These are phyloP conservation scores for Starmerella stigmatis DNA, from an alignment of 805 yeast genomes.

Conservation along the genomic window DNA sequence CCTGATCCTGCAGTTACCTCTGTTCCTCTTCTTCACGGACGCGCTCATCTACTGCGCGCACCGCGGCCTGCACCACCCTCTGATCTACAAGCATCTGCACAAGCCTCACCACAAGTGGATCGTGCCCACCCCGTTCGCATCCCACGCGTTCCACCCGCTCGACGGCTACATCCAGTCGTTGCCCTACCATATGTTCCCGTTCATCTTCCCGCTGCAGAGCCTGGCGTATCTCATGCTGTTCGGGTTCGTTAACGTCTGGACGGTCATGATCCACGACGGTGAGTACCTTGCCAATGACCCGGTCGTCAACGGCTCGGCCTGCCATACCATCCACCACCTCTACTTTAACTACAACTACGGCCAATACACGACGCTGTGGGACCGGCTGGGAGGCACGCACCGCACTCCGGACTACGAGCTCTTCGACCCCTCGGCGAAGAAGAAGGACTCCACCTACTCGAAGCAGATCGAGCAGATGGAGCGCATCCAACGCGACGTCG, in stretches of 20 bases:
- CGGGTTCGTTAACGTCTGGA: slow-evolving; percentile 93
- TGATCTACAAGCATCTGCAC: slow-evolving; percentile 74
- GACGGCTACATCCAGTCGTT: slow-evolving; percentile 90
- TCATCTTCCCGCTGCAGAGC: slow-evolving; percentile 86
- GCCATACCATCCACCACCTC: slow-evolving; percentile 93
- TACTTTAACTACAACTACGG: slow-evolving; percentile 98
- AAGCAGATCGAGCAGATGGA: slow-evolving; percentile 68
- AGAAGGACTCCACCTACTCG: slow-evolving; percentile 53
- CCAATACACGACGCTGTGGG: slow-evolving; percentile 97
- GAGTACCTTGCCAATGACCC: slow-evolving; percentile 90
- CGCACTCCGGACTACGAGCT: slow-evolving; percentile 83
- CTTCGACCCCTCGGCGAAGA: slow-evolving; percentile 53
- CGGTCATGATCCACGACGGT: slow-evolving; percentile 98
- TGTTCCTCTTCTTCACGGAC: slow-evolving; percentile 86
- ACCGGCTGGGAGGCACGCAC: slow-evolving; percentile 86
- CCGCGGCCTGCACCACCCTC: slow-evolving; percentile 88
- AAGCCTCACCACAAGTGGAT: slow-evolving; percentile 99
- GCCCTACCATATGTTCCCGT: slow-evolving; percentile 88
- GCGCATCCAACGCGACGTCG: slow-evolving; percentile 63
- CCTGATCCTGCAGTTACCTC: slow-evolving; percentile 55
- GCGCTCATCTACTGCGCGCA: slow-evolving; percentile 85
- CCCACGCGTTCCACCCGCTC: slow-evolving; percentile 97
- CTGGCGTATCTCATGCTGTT: slow-evolving; percentile 69
- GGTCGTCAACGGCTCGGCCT: slow-evolving; percentile 92
- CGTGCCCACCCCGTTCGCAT: slow-evolving; percentile 95